Conservation (phyloP, 345 rosid species). For the Melaleuca quinquenervia region DNA sequence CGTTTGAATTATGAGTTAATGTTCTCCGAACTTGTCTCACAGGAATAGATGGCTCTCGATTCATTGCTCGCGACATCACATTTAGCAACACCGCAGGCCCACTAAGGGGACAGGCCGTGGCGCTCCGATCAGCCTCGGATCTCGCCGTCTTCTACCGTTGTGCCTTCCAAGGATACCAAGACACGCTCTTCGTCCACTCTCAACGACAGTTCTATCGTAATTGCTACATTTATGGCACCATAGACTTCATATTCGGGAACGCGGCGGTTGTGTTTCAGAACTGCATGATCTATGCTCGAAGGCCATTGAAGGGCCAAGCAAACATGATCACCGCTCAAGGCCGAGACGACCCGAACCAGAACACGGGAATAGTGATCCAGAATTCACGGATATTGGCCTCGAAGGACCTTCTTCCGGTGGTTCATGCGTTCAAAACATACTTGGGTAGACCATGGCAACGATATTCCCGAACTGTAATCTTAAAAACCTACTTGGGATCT, state of each 20-base stretch:
- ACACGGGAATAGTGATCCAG: conserved; percentile 51
- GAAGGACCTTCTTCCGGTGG: conserved; percentile 7
- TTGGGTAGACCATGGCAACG: conserved; percentile 61
- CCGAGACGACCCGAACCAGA: conserved; percentile 36
- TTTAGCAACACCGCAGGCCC: conserved; percentile 60
- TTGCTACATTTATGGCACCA: conserved; percentile 31
- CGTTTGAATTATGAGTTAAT: neutral
- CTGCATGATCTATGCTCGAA: conserved; percentile 39
- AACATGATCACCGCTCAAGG: conserved; percentile 66
- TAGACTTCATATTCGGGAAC: conserved; percentile 65
- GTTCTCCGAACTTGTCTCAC: neutral
- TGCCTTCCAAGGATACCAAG: conserved; percentile 36
- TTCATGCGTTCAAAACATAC: conserved; percentile 20
- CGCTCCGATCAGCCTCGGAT: conserved; percentile 45
- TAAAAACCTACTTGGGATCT: conserved; percentile 38
- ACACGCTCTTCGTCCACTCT: conserved; percentile 52
- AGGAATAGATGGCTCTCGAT: conserved; percentile 10
- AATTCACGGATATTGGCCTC: conserved; percentile 41
- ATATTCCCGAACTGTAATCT: conserved; percentile 50
- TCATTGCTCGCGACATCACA: conserved; percentile 57
- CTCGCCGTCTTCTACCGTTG: conserved; percentile 32
- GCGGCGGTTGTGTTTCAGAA: conserved; percentile 51
- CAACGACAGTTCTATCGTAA: conserved; percentile 35
- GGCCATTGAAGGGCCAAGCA: conserved; percentile 29
- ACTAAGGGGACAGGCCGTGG: conserved; percentile 50